These are phyloP conservation scores for Scytalidium lignicola DNA, from an alignment of 2,329 filamentous ascomycete species.

Conservation along the genomic window DNA sequence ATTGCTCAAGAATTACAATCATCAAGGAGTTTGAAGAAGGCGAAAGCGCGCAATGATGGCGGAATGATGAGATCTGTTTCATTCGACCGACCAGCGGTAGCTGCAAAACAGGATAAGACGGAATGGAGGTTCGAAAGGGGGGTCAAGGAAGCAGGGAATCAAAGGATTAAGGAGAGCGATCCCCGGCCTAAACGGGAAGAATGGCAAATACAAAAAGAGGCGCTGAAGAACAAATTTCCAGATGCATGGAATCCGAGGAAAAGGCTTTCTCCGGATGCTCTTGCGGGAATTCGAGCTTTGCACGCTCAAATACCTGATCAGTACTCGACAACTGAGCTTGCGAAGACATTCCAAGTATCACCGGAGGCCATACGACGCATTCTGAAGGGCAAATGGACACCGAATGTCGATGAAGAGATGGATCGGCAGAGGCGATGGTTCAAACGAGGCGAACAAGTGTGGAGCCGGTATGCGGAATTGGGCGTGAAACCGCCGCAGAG, in stretches of 20 bases:
- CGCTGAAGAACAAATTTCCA: slow-evolving; percentile 71
- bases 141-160: background rate
- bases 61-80: background rate
- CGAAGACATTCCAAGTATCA: slow-evolving; percentile 78
- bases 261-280: slow-evolving; percentile 82
- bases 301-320: slow-evolving; percentile 70
- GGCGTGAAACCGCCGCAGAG: slow-evolving; percentile 56
- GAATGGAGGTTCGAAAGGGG: background rate
- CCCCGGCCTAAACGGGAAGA: slow-evolving; percentile 32
- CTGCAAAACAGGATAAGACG: background rate
- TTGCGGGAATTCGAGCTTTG: slow-evolving; percentile 83
- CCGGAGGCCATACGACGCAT: slow-evolving; percentile 84
- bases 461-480: slow-evolving; percentile 53
- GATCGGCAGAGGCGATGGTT: slow-evolving; percentile 57
- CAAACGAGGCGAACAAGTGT: slow-evolving; percentile 53
- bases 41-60: background rate
- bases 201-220: slow-evolving; percentile 75
- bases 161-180: background rate
- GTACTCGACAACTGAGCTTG: slow-evolving; percentile 70
- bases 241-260: slow-evolving; percentile 80
- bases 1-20: background rate
- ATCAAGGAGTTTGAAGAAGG: background rate
- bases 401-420: slow-evolving; percentile 50
- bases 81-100: background rate
- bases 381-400: slow-evolving; percentile 71